These are phyloP conservation scores for Talaromyces adpressus DNA, from an alignment of 495 filamentous ascomycete genomes.

Conservation along the genomic window DNA sequence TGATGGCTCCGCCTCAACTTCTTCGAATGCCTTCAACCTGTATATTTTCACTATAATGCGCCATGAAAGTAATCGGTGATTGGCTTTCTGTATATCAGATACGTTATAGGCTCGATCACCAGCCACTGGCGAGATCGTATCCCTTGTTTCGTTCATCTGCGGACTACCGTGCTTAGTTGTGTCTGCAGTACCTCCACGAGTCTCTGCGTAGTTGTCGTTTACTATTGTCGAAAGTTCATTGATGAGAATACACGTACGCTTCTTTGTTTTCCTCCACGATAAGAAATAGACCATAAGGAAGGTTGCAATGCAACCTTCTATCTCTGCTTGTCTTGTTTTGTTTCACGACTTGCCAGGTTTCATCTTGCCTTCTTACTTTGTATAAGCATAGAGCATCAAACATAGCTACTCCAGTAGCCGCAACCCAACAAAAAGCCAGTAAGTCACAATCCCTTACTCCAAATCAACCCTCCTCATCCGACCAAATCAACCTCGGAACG, in stretches of 20 bases:
- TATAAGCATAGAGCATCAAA: neutral
- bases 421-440: neutral
- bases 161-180: neutral
- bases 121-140: conserved; percentile 1
- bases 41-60: too few relatives aligned
- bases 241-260: too few relatives aligned
- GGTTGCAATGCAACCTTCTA: too few relatives aligned
- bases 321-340: too few relatives aligned
- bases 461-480: neutral
- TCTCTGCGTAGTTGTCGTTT: neutral
- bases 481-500: neutral
- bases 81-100: neutral
- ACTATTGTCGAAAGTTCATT: too few relatives aligned
- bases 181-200: neutral
- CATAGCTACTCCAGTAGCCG: neutral
- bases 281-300: too few relatives aligned
- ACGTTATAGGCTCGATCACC: neutral
- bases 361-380: neutral
- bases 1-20: too few relatives aligned
- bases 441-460: neutral
- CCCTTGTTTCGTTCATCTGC: conserved; percentile 6
- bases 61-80: neutral
- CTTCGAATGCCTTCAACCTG: too few relatives aligned
- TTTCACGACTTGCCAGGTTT: neutral
- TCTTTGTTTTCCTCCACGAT: too few relatives aligned